Base-by-base conservation (phyloP, 2,329 filamentous ascomycete genomes). In the Aspergillus amoenus region DNA sequence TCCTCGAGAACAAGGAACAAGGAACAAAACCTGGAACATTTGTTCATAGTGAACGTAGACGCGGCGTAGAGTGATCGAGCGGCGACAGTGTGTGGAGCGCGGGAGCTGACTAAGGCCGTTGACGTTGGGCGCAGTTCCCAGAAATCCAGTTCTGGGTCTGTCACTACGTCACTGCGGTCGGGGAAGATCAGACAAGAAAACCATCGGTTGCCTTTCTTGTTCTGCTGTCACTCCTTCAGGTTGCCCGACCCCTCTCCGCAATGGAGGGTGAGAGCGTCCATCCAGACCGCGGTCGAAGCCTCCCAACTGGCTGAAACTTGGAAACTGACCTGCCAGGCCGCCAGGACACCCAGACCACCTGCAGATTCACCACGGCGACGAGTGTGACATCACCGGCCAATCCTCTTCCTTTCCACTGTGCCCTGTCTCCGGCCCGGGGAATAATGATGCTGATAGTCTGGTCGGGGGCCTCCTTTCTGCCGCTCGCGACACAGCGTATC, bases 321-420 rank as follows among this genome's bases (percentile, higher is more conserved):
- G n/a, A 42, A 42, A 15, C 43, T 17, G 43, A 12, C 13, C 43
- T 45, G 43, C 43, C 43, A 44, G 42, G 15, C 42, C 24, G 42
- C 42, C 42, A 44, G 18, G 18, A 22, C 27, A 30, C 27, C 27
- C 27, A 27, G 24, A 46, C 37, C 34, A 37, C 12, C 34, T 37
- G 42, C 27, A 32, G 18, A 21, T 18, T 37, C 34, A 37, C 34
- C 27, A 41, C 21, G 54, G 18, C 34, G 39, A 43, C 22, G 32
- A 22, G 48, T 52, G 55, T 57, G 55, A 57, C 55, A 57, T 57
- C 48, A 57, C 30, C 37, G 42, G 9, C 40, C 55, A 45, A 45
- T 50, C 46, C 18, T 48, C 34, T 7, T 44, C 8, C 12, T 11
- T 13, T 18, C 27, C 40, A n/a, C 12, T 3, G 34, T 37, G 34